phyloP scores from a whole-genome alignment of 768 basidiomycete species.

The Lenzites betulinus region DNA sequence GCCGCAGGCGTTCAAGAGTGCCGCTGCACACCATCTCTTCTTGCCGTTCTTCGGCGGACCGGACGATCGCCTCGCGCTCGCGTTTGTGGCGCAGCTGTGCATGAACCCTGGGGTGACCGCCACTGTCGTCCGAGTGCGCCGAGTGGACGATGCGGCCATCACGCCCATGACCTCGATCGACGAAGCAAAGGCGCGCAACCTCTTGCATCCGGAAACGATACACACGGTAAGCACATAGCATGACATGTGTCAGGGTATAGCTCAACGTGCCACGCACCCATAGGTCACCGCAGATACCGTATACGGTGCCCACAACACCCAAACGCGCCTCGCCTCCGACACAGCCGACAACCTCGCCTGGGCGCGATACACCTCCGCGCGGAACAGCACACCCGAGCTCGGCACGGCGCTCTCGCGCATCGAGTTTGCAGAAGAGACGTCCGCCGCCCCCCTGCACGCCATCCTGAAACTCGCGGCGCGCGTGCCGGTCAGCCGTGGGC shows the following conservation, averaged over 20 bases:
- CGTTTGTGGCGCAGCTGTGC: conserved; percentile 81
- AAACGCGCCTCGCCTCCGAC: conserved; percentile 70
- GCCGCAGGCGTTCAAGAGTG: conserved; percentile 32
- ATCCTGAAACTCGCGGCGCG: conserved; percentile 47
- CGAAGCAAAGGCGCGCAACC: conserved; percentile 26
- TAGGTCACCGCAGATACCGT: conserved; percentile 63
- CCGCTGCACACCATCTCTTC: conserved; percentile 62
- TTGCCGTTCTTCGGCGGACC: conserved; percentile 94
- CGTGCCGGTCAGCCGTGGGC: conserved; percentile 21
- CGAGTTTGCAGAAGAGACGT: conserved; percentile 52
- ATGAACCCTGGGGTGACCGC: conserved; percentile 64
- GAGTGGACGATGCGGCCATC: conserved; percentile 40
- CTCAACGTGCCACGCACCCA: conserved; percentile 36
- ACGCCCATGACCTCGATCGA: conserved; percentile 33
- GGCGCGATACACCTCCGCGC: conserved; percentile 54
- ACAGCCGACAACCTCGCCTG: conserved; percentile 83
- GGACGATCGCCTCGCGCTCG: conserved; percentile 85
- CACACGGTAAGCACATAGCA: conserved; percentile 35
- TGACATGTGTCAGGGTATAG: background rate
- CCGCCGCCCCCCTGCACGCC: conserved; percentile 57
- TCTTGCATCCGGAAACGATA: conserved; percentile 16
- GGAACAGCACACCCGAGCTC: conserved; percentile 25
- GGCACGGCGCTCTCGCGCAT: conserved; percentile 60
- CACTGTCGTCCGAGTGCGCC: conserved; percentile 68
- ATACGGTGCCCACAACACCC: conserved; percentile 65